Evolutionary conservation across 2,329 filamentous ascomycete genomes (phyloP), one percentile per base, ranked within the genome.

Genomic region (Lasiodiplodia sp.): DNA sequence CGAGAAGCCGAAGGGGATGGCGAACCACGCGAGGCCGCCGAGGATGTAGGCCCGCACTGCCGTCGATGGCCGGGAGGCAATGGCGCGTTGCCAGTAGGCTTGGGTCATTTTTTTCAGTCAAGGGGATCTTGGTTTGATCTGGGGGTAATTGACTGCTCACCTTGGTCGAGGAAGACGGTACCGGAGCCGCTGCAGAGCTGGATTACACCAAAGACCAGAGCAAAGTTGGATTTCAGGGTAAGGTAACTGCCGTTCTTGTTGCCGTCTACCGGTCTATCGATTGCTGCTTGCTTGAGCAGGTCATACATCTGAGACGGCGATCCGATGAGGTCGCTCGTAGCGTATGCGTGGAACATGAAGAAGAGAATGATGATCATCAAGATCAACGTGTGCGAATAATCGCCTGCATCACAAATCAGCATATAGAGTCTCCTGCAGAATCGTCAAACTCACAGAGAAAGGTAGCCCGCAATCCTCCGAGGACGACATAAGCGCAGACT

Each of bases 21-120:
- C 81, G 65, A 87, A 87, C 68, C 85, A 87, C 0, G 84, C 81
- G 21, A 87, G 82, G 0, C 85, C 85, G 0, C 85, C 86, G 12
- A 87, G 75, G 7, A 82, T 79, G 68, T 87, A 87, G 0, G 85
- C 85, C 0, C 83, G 85, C 0, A 87, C 84, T 0, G 84, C 84
- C 0, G 85, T 82, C 1, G 80, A 63, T 4, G 73, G 0, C 80
- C 83, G 0, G 77, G 80, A 3, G 80, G 84, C 82, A 71, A 87
- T 86, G 0, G 84, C 84, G 69, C 87, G 86, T 70, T 84, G 82
- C 62, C 85, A 87, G 74, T 85, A 87, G 25, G 83, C 83, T 1
- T 18, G 10, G 31, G 31, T 8, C 31, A 34, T 3, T 7, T 34
- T 31, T 7, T 34, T 34, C 31, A 34, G 31, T 10, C 31, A 34